Base-by-base conservation (phyloP, 805 yeast genomes). In the Wickerhamomyces hampshirensis region DNA sequence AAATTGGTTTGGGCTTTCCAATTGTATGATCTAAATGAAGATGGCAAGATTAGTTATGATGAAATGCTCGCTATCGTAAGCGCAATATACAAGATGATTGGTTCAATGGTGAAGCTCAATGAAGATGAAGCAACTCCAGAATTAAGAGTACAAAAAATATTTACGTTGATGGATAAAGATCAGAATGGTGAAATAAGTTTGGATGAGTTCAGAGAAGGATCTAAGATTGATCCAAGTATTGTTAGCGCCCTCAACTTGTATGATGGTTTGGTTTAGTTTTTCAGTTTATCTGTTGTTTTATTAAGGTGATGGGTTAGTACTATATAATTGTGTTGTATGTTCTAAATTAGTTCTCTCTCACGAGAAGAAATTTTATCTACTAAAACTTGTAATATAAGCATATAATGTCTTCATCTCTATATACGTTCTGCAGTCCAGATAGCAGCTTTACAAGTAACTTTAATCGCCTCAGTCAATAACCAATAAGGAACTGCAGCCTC, bases 111-210 rank as follows among this genome's bases (percentile, higher is more conserved):
- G 40, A 79, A 79, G 43, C 68, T 88, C 35, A 84, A 86, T 14
- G 91, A 80, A 16, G 96, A 89, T 55, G 98, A 89, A 51, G 75
- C 79, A 30, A 88, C 98, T 0, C 98, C 98, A 0, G 96, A 89
- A 52, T 66, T 79, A 46, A 71, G 98, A 43, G 87, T 86, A 2
- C 73, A 77, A 35, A 91, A 88, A 66, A 79, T 91, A 28, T 91
- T 94, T 63, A 68, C 60, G 26, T 60, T 76, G 34, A 71, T 87
- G 74, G 85, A 80, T 45, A 83, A 86, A 55, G 77, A 83, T 53
- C 63, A 69, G 33, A 77, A 83, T 47, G 80, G 77, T 4, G 78
- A 71, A 42, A 77, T 93, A 34, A 77, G 81, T n/a, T 60, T 82
- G 45, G 87, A 83, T 17, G 98, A 93, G 58, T 89, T 93, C 62